These are phyloP conservation scores for Phaeophleospora eucalypticola DNA, from an alignment of 2,329 filamentous ascomycete species.

Conservation along the genomic window DNA sequence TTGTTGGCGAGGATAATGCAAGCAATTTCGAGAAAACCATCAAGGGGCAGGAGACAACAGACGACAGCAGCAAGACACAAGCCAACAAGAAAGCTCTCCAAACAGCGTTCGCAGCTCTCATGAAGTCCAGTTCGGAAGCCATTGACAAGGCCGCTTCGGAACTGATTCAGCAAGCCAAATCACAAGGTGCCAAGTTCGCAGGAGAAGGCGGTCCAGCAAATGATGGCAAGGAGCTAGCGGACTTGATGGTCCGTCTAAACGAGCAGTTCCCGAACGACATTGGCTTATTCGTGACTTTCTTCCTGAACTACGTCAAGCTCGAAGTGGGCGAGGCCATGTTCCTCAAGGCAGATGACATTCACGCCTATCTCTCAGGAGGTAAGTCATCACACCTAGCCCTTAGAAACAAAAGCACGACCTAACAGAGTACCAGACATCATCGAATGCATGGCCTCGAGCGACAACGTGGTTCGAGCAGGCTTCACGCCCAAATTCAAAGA, in stretches of 20 bases:
- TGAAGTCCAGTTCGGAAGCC: conserved; percentile 68
- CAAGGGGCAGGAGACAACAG: conserved; percentile 50
- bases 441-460: conserved; percentile 98
- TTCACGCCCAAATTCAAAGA: conserved; percentile 99
- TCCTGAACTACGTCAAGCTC: conserved; percentile 91
- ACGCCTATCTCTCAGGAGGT: conserved; percentile 79
- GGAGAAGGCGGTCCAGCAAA: conserved; percentile 66
- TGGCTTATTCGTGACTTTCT: conserved; percentile 91
- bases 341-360: conserved; percentile 92
- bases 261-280: conserved; percentile 84
- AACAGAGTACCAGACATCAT: conserved; percentile 65
- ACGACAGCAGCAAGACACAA: conserved; percentile 42
- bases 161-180: conserved; percentile 66
- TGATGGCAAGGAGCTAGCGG: conserved; percentile 64
- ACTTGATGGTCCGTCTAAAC: conserved; percentile 73
- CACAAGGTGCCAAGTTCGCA: conserved; percentile 69
- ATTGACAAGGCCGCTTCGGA: conserved; percentile 62
- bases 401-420: conserved; percentile 1
- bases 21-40: conserved; percentile 44
- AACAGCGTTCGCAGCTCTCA: conserved; percentile 70
- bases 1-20: conserved; percentile 47
- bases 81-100: conserved; percentile 75
- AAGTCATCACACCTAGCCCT: conserved; percentile 3
- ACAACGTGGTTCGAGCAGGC: conserved; percentile 95
- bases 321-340: conserved; percentile 91